Base-by-base conservation (phyloP, 2,329 filamentous ascomycete genomes). In the Paecilomyces sp. region DNA sequence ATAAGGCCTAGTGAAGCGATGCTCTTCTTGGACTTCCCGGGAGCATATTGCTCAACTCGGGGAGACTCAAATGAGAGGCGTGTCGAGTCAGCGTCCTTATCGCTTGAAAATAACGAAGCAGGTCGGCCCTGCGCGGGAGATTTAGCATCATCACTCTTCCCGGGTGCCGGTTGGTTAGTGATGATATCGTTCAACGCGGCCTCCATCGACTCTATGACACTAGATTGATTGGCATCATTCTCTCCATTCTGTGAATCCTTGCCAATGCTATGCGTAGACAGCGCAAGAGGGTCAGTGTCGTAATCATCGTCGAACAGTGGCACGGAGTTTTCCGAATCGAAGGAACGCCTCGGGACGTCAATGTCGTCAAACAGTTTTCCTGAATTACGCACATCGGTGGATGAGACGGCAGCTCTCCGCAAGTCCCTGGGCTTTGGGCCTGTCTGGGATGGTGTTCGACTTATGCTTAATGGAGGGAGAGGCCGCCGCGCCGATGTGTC, bases 181-280 rank as follows among this genome's bases (percentile, higher is more conserved):
- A 99, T 89, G 63, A 99, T 99, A 64, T 92, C 90, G 64, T 89
- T 96, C 55, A 99, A 80, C 15, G 92, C 94, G 64, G 90, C 86
- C 72, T 97, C 92, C 84, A 99, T 93, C 3, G 91, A 93, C 75
- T 95, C 86, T 5, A 99, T 92, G 30, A 97, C 88, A 61, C 88
- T 84, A 0, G 84, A 89, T 68, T 96, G 89, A 5, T 89, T 80
- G 24, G 80, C 75, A 9, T 78, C 76, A 55, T 72, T 72, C 54
- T 82, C 79, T 12, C 72, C 80, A 60, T 81, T 81, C 9, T 83
- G 80, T n/a, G 78, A 79, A 51, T 91, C 89, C 54, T 88, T 87
- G 24, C 92, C 90, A 8, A 96, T 78, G 65, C 92, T 96, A 57
- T 91, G 84, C 0, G 90, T 83, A 1, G 92, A 97, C 69, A 90